Evolutionary conservation across 23 red algal genomes (phyloP).

Genomic region (Pyropia yezoensis): DNA sequence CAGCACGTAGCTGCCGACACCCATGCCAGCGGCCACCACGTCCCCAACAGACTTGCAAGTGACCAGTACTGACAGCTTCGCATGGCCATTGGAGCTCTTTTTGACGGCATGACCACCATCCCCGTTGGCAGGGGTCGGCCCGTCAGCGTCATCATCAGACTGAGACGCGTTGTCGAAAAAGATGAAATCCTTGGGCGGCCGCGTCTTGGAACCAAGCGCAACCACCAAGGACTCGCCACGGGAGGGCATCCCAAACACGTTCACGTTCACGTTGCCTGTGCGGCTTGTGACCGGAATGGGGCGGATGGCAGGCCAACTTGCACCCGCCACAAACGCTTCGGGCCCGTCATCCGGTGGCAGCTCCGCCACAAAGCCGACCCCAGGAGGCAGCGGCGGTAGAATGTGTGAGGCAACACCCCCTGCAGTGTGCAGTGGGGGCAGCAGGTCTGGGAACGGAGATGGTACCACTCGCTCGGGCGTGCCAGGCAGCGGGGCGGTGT

Average conservation of each 20-base stretch:
- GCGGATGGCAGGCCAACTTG: constrained; percentile 27
- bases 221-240: constrained; percentile 56
- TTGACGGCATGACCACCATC: neutral
- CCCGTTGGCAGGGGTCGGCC: neutral
- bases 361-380: constrained; percentile 12
- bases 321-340: neutral
- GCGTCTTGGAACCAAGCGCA: neutral
- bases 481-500: constrained; percentile 2
- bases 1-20: constrained; percentile 27
- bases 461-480: neutral
- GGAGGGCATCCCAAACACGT: constrained; percentile 73
- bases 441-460: constrained; percentile 51
- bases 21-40: constrained; percentile 8
- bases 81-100: neutral
- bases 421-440: constrained; percentile 13
- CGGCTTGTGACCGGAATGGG: constrained; percentile 4
- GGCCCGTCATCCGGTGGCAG: constrained; percentile 5
- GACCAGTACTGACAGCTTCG: neutral
- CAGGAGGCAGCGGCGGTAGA: no score
- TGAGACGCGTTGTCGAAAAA: neutral
- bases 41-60: neutral
- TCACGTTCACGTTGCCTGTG: constrained; percentile 40
- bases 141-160: constrained; percentile 23
- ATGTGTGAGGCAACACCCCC: no score
- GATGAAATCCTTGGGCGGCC: neutral